Conservation (phyloP, 2,329 filamentous ascomycete genomes). For the Sporothrix curviconia region DNA sequence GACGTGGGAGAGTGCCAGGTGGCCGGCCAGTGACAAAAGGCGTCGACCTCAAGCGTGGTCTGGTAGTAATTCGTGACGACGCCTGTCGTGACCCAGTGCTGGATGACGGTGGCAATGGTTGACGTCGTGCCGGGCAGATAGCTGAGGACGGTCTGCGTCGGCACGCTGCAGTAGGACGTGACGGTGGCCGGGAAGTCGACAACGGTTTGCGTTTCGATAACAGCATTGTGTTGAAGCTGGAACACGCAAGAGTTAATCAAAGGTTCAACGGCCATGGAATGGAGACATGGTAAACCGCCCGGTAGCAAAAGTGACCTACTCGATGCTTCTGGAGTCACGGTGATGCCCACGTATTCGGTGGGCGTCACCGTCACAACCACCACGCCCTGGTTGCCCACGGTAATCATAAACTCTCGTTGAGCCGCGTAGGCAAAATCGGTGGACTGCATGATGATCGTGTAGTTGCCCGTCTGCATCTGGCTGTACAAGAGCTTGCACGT, state of each 20-base stretch:
- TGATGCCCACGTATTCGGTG: slow-evolving; percentile 21
- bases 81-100: slow-evolving; percentile 17
- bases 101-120: slow-evolving; percentile 16
- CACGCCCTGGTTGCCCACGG: slow-evolving; percentile 16
- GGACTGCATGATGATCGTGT: slow-evolving; percentile 23
- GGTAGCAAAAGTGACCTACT: slow-evolving; percentile 12
- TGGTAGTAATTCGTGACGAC: slow-evolving; percentile 16
- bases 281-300: too few species aligned
- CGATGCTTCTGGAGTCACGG: slow-evolving; percentile 12
- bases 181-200: slow-evolving; percentile 6
- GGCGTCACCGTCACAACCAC: slow-evolving; percentile 19
- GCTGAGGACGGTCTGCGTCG: slow-evolving; percentile 19
- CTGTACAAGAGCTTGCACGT: slow-evolving; percentile 10
- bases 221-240: slow-evolving; percentile 6
- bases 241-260: too few species aligned
- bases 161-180: slow-evolving; percentile 16
- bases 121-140: slow-evolving; percentile 16
- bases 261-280: too few species aligned
- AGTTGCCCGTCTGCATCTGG: slow-evolving; percentile 12
- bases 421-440: slow-evolving; percentile 21
- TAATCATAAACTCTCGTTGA: slow-evolving; percentile 20
- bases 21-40: slow-evolving; percentile 18
- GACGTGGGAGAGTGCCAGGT: slow-evolving; percentile 12
- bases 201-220: slow-evolving; percentile 9
- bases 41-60: slow-evolving; percentile 18